Base-by-base conservation (phyloP, 2,329 filamentous ascomycete genomes). In the Metarhizium robertsii region DNA sequence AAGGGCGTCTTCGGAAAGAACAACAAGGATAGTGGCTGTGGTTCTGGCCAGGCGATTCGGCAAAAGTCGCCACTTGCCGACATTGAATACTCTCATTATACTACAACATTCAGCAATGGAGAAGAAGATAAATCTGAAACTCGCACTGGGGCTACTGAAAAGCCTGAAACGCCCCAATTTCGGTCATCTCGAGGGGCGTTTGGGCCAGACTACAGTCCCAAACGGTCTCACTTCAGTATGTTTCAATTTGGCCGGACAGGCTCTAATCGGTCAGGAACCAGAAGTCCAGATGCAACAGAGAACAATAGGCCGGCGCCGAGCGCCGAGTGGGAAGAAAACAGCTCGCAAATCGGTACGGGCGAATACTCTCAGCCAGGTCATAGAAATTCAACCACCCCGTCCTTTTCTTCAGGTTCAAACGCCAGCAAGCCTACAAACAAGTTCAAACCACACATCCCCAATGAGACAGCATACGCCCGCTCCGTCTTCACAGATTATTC, bases 401-500 rank as follows among this genome's bases (percentile, higher is more conserved):
- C 53, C 2, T 46, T 55, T 34, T 53, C 46, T 8, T 57, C 42
- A 13, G 18, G 6, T 30, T 55, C 56, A 16, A 53, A 51, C 30
- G 18, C 40, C 14, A 30, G 20, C 20, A 36, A 38, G 18, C n/a
- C 20, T 4, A 14, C 45, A 30, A 48, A 30, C 25, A 48, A 48
- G 13, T 48, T 48, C 45, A 30, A 16, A 11, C 14, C 42, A 40
- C 20, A 8, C 43, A 25, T 6, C 43, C 42, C 20, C 48, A 20
- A 48, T 11, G 47, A 52, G 1, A 38, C 30, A 11, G 32, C 40
- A 36, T 47, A 55, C 47, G 32, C 50, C 10, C 53, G 54, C 11
- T 57, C 54, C n/a, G 53, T 48, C 1, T 58, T 54, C 34, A 58
- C 53, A 52, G 64, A 45, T 64, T 69, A 5, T 58, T 73, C 45